Evolutionary conservation across 805 yeast genomes (phyloP).

Genomic region (Ogataea siamensis): DNA sequence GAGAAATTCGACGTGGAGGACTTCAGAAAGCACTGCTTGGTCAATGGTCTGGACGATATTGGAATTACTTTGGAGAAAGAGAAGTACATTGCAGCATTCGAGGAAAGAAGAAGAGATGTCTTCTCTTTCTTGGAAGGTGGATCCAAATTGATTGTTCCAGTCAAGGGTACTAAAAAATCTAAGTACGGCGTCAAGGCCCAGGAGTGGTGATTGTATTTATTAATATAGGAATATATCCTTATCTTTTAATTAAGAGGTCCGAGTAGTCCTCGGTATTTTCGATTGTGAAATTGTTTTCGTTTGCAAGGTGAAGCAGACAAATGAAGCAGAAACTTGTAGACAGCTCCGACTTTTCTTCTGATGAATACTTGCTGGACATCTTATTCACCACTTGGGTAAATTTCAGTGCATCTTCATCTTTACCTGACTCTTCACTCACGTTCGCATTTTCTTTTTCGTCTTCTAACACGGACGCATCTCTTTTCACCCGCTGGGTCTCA

Average conservation of each 20-base stretch:
- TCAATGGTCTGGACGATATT: slow-evolving; percentile 95
- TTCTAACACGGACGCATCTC: slow-evolving; percentile 32
- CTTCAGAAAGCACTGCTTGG: slow-evolving; percentile 91
- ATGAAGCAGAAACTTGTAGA: slow-evolving; percentile 52
- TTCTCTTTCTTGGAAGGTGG: slow-evolving; percentile 95
- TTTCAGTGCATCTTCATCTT: slow-evolving; percentile 19
- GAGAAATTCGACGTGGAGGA: slow-evolving; percentile 83
- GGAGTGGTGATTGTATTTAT: slow-evolving; percentile 56
- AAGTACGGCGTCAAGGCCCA: slow-evolving; percentile 65
- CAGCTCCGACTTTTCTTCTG: slow-evolving; percentile 40
- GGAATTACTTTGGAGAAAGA: slow-evolving; percentile 93
- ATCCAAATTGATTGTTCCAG: slow-evolving; percentile 60
- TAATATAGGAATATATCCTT: slow-evolving; percentile 5
- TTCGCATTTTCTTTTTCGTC: slow-evolving; percentile 17
- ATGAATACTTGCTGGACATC: slow-evolving; percentile 37
- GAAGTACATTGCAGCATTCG: slow-evolving; percentile 68
- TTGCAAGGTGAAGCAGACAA: slow-evolving; percentile 48
- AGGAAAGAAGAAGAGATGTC: slow-evolving; percentile 68
- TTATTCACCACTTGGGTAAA: slow-evolving; percentile 38
- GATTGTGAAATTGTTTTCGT: slow-evolving; percentile 45
- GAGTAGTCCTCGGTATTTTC: slow-evolving; percentile 35
- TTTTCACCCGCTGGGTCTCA: slow-evolving; percentile 26
- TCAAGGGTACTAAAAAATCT: slow-evolving; percentile 65
- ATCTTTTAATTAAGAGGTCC: slow-evolving; percentile 36
- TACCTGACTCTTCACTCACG: background rate